Evolutionary conservation across 192 early-diverging fungal species (phyloP).

Genomic region (Helicostylum pulchrum): DNA sequence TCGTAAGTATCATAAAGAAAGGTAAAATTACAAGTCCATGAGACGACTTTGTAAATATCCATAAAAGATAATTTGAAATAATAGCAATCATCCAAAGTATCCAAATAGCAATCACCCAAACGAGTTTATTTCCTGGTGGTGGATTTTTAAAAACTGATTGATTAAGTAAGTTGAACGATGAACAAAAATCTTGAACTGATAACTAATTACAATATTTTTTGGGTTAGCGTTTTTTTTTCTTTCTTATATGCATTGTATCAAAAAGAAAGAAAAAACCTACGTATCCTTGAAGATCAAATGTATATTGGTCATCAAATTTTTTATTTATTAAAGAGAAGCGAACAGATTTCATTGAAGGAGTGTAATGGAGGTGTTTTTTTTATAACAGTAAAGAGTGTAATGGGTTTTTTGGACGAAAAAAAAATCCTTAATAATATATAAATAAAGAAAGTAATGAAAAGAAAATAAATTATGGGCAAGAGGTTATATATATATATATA

Average conservation of each 20-base stretch:
- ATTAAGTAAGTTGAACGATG: constrained; percentile 14
- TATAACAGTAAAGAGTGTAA: too few relatives aligned
- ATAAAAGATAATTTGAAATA: constrained; percentile 10
- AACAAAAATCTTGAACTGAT: constrained; percentile 13
- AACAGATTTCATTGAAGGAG: constrained; percentile 22
- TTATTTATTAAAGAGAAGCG: constrained; percentile 20
- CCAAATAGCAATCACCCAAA: constrained; percentile 18
- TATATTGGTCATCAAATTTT: constrained; percentile 36
- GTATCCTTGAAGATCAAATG: constrained; percentile 35
- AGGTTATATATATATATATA: too few relatives aligned
- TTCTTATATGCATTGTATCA: not conserved
- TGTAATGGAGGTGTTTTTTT: constrained; percentile 7
- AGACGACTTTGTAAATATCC: not conserved
- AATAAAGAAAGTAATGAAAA: too few relatives aligned
- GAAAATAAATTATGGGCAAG: too few relatives aligned
- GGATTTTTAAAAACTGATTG: not conserved
- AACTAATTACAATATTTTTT: constrained; percentile 2
- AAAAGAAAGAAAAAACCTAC: constrained; percentile 8
- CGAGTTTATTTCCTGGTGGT: constrained; percentile 4
- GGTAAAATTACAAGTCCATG: not conserved
- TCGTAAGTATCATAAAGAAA: constrained; percentile 16
- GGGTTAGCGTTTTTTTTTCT: not conserved
- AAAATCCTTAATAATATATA: too few relatives aligned
- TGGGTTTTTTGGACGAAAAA: too few relatives aligned
- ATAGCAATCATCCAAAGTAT: constrained; percentile 21